Base-by-base conservation (phyloP, 2,329 filamentous ascomycete species). In the Aureobasidium subglaciale region DNA sequence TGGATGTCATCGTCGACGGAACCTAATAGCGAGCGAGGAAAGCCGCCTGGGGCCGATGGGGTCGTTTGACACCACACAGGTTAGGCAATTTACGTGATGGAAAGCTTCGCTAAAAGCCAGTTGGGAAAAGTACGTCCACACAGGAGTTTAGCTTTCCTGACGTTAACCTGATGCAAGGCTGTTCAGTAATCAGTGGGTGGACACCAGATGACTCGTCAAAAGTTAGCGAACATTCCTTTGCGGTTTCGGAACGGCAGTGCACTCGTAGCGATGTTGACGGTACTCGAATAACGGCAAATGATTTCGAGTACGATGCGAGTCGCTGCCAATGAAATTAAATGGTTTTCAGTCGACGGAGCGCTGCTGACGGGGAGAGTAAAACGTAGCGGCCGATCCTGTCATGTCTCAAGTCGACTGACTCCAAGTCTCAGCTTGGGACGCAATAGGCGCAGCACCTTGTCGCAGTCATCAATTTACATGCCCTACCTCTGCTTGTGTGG, bases 361-460 rank as follows among this genome's bases (percentile, higher is more conserved):
- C 29, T 38, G 18, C 48, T 32, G 48, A 41, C 35, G 48, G 37
- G 37, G 16, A 30, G 48, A 29, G 48, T 27, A 53, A 53, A 53
- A 53, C 11, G 16, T 32, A 32, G 48, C 48, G 48, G 48, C 48
- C 25, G 22, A 53, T 53, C 48, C 35, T 53, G 48, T 53, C 48
- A 41, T 53, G 48, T 53, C 48, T 53, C 37, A 53, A 22, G 34
- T 50, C 24, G 16, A n/a, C n/a, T 29, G 46, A 35, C 4, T 13
- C 46, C 32, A 38, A 38, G 46, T 50, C 46, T 50, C 32, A 50
- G 46, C 46, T 29, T 50, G n/a, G 34, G 13, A 49, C 32, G 18
- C 27, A 13, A 5, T 38, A 50, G 43, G 30, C 30, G 30, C n/a
- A 37, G 46, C 15, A 35, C 45, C 27, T 20, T 38, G 16, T 29